phyloP scores from a whole-genome alignment of 371 early-diverging fungal species.

The Zopfochytrium polystomum region DNA sequence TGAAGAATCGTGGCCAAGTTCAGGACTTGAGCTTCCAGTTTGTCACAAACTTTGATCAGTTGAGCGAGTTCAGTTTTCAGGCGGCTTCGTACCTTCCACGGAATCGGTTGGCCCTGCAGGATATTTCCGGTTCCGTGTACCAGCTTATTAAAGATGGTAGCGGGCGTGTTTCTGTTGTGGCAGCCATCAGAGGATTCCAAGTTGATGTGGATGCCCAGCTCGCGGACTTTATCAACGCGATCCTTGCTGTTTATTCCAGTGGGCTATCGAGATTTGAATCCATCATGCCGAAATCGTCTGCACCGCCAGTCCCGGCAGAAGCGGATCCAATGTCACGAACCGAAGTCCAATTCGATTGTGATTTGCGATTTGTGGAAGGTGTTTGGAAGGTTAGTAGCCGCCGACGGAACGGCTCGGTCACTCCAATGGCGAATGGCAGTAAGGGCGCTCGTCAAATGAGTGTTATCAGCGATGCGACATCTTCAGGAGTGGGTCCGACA shows the following conservation, averaged over 20 bases:
- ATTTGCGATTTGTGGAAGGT: too few species aligned
- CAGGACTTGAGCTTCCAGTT: slow-evolving; percentile 67
- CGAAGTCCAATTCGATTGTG: too few species aligned
- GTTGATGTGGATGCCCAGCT: slow-evolving; percentile 1
- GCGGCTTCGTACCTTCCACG: slow-evolving; percentile 64
- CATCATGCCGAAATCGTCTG: background rate
- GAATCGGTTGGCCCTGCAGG: slow-evolving; percentile 64
- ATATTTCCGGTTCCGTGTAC: slow-evolving; percentile 30
- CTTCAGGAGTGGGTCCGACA: too few species aligned
- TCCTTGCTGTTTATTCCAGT: slow-evolving; percentile 64
- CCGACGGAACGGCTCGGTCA: too few species aligned
- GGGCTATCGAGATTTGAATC: slow-evolving; percentile 52
- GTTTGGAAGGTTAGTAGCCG: too few species aligned
- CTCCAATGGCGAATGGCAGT: too few species aligned
- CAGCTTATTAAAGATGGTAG: slow-evolving; percentile 15
- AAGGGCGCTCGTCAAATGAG: too few species aligned
- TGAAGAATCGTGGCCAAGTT: slow-evolving; percentile 57
- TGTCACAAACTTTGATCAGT: slow-evolving; percentile 68
- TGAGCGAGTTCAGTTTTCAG: slow-evolving; percentile 65
- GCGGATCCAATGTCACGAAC: too few species aligned
- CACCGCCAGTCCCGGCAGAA: too few species aligned
- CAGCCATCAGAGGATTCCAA: slow-evolving; percentile 30
- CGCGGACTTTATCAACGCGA: slow-evolving; percentile 60
- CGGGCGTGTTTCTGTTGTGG: slow-evolving; percentile 15
- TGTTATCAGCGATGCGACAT: too few species aligned